These are phyloP conservation scores for Cudoniella acicularis DNA, from an alignment of 495 filamentous ascomycete genomes.

Conservation along the genomic window DNA sequence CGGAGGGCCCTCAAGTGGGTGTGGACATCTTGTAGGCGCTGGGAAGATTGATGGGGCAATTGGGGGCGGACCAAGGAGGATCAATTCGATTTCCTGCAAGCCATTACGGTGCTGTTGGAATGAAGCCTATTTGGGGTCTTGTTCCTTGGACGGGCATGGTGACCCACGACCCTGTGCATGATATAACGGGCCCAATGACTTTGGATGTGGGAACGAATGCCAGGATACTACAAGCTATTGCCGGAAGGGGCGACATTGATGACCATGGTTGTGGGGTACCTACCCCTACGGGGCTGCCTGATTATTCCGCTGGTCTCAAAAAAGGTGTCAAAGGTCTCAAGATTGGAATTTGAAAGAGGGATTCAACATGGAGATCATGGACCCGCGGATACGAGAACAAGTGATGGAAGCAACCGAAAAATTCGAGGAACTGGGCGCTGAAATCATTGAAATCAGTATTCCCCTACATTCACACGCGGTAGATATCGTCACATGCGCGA, in stretches of 20 bases:
- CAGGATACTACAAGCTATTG: constrained; percentile 37
- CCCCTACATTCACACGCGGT: constrained; percentile 43
- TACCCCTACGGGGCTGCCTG: constrained; percentile 16
- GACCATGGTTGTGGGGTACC: constrained; percentile 34
- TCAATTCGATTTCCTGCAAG: constrained; percentile 44
- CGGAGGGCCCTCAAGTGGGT: constrained; percentile 46
- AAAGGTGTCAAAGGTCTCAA: constrained; percentile 32
- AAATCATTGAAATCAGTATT: constrained; percentile 43
- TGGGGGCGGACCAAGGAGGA: constrained; percentile 48
- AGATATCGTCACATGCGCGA: constrained; percentile 26
- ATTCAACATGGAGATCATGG: constrained; percentile 33
- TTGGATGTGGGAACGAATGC: constrained; percentile 38
- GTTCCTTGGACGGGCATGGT: constrained; percentile 37
- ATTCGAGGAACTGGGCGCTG: constrained; percentile 41
- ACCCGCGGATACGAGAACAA: constrained; percentile 31
- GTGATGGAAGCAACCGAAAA: constrained; percentile 36
- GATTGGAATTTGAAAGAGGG: constrained; percentile 43
- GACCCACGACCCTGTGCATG: constrained; percentile 34
- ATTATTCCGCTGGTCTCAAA: constrained; percentile 31
- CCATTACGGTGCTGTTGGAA: constrained; percentile 31
- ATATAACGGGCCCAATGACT: constrained; percentile 39
- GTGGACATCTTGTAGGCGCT: constrained; percentile 37
- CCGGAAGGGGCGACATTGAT: constrained; percentile 47
- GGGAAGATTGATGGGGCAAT: constrained; percentile 41
- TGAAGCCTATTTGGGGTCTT: constrained; percentile 43